Conservation (phyloP, 2,329 filamentous ascomycete species). For the Hymenoscyphus fructigenus region DNA sequence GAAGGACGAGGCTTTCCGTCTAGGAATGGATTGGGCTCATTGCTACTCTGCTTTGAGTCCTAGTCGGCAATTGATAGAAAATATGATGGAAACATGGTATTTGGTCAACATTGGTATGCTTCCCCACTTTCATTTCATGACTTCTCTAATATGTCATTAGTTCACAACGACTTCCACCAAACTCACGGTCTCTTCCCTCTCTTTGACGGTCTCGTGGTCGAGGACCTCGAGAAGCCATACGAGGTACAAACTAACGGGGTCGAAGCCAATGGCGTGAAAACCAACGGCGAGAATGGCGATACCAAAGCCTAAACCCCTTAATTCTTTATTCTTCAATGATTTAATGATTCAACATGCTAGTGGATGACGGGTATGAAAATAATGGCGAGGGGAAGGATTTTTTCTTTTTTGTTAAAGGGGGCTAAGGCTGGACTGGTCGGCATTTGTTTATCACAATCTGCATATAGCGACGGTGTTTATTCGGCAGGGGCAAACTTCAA, state of each 20-base stretch:
- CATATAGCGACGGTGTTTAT: constrained; percentile 22
- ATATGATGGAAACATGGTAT: constrained; percentile 87
- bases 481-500: constrained; percentile 9
- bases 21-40: constrained; percentile 91
- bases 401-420: constrained; percentile 14
- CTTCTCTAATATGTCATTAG: constrained; percentile 45
- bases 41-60: constrained; percentile 78
- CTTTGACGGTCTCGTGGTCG: constrained; percentile 74
- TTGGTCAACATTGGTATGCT: constrained; percentile 87
- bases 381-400: constrained; percentile 8
- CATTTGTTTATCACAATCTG: constrained; percentile 26
- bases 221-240: constrained; percentile 55
- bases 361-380: constrained; percentile 13
- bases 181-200: constrained; percentile 79
- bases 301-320: constrained; percentile 8
- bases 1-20: constrained; percentile 95
- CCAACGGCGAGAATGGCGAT: constrained; percentile 18
- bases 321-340: constrained; percentile 23
- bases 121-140: background rate
- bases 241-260: constrained; percentile 23
- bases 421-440: constrained; percentile 5
- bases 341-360: constrained; percentile 37
- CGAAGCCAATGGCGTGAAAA: constrained; percentile 20
- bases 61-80: constrained; percentile 76
- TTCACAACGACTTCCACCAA: constrained; percentile 97